Conservation (phyloP, 352 stramenopile genomes). For the Phytophthora pistaciae region DNA sequence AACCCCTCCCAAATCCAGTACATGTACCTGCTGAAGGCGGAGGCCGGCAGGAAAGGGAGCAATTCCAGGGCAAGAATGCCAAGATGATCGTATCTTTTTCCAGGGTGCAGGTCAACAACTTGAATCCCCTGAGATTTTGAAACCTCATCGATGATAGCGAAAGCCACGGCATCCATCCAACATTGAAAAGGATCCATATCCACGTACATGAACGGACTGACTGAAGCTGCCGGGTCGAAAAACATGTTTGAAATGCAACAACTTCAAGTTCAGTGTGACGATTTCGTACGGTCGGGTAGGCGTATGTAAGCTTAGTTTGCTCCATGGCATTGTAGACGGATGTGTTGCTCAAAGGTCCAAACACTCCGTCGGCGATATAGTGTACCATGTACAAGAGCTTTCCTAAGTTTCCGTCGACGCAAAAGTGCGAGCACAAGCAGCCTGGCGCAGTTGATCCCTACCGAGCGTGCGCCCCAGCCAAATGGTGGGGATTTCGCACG, state of each 20-base stretch:
- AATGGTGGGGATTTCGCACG: not conserved
- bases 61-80: slow-evolving; percentile 41
- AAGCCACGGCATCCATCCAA: no score
- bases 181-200: not conserved
- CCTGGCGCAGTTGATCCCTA: no score
- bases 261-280: slow-evolving; percentile 12
- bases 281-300: slow-evolving; percentile 10
- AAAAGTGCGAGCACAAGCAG: not conserved
- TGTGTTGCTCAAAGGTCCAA: not conserved
- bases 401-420: not conserved
- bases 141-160: no score
- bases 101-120: slow-evolving; percentile 23
- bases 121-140: slow-evolving; percentile 1
- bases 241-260: not conserved
- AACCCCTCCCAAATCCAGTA: slow-evolving; percentile 26
- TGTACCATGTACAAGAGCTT: not conserved
- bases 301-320: not conserved
- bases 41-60: slow-evolving; percentile 44
- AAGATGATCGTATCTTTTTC: slow-evolving; percentile 27
- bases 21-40: slow-evolving; percentile 37
- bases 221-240: not conserved
- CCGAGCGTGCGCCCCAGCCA: not conserved
- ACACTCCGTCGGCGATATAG: not conserved
- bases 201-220: not conserved
- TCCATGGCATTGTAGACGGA: slow-evolving; percentile 2